Percentiles rank a stretch among this genome's conserved stretches.
phyloP scores from a whole-genome alignment of 1,139 yeast genomes.

The Hyphopichia buzzinii region DNA sequence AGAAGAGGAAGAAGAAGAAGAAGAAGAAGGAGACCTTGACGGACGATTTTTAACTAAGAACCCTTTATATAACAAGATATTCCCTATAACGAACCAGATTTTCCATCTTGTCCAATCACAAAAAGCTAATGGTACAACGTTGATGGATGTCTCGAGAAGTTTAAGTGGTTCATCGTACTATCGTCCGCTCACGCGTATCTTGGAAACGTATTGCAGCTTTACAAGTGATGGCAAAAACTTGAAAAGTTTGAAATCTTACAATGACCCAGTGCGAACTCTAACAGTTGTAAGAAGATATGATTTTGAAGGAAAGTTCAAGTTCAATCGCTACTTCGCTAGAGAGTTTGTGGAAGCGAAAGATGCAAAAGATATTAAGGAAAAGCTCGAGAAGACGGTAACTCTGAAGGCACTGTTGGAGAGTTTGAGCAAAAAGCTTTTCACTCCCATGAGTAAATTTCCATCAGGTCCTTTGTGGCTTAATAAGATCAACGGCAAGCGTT shows the following conservation, averaged over 20 bases:
- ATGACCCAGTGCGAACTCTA: constrained; percentile 21
- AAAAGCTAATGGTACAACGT: constrained; percentile 51
- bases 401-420: not conserved
- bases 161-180: constrained; percentile 56
- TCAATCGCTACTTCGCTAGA: constrained; percentile 61
- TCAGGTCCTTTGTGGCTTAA: constrained; percentile 3
- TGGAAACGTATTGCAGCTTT: constrained; percentile 46
- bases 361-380: constrained; percentile 7
- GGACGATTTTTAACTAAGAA: constrained; percentile 9
- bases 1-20: constrained; percentile 13
- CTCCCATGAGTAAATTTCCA: not conserved
- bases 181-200: constrained; percentile 47
- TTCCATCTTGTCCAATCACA: constrained; percentile 42
- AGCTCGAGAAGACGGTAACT: constrained; percentile 5
- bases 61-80: constrained; percentile 49
- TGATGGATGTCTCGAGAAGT: constrained; percentile 48
- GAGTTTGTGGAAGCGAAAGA: constrained; percentile 5
- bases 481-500: not conserved
- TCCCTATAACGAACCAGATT: constrained; percentile 64
- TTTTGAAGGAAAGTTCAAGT: constrained; percentile 70
- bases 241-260: constrained; percentile 20
- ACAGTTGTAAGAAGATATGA: constrained; percentile 64
- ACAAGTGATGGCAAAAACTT: constrained; percentile 23
- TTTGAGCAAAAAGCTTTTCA: not conserved
- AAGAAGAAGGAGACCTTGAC: constrained; percentile 15